A percentile compares a stretch with the other conserved stretches of the same genome.
Conservation (phyloP, 179 eudicot genomes). For the Vitellaria paradoxa region DNA sequence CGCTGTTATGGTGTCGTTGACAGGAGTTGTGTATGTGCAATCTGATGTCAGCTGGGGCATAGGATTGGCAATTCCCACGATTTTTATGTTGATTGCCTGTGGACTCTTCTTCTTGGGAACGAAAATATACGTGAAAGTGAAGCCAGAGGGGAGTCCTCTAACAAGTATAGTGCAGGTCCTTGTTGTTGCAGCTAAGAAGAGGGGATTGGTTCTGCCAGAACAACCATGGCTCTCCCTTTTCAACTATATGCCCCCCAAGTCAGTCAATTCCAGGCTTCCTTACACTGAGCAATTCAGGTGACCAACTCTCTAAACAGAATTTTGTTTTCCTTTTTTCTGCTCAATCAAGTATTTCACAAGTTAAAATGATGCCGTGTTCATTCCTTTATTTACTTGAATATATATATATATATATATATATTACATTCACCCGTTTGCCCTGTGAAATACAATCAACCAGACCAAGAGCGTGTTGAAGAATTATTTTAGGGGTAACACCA, state of each 20-base stretch:
- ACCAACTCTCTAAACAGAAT: background rate
- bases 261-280: conserved; percentile 59
- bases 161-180: conserved; percentile 55
- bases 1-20: conserved; percentile 68
- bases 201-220: conserved; percentile 40
- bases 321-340: background rate
- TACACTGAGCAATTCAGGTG: conserved; percentile 86
- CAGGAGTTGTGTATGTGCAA: conserved; percentile 75
- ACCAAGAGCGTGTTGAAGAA: too few species aligned
- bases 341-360: background rate
- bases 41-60: conserved; percentile 72
- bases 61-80: conserved; percentile 68
- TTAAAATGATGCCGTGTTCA: too few species aligned
- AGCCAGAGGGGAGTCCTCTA: conserved; percentile 81
- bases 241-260: conserved; percentile 41
- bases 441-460: too few species aligned
- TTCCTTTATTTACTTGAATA: too few species aligned
- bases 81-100: conserved; percentile 59
- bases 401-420: too few species aligned
- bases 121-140: conserved; percentile 63
- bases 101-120: conserved; percentile 54
- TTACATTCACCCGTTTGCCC: too few species aligned
- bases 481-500: too few species aligned
- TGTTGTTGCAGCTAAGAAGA: conserved; percentile 61
- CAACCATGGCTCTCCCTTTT: conserved; percentile 33